phyloP scores from a whole-genome alignment of 176 grass and related monocot species.

The Carex myosuroides region DNA sequence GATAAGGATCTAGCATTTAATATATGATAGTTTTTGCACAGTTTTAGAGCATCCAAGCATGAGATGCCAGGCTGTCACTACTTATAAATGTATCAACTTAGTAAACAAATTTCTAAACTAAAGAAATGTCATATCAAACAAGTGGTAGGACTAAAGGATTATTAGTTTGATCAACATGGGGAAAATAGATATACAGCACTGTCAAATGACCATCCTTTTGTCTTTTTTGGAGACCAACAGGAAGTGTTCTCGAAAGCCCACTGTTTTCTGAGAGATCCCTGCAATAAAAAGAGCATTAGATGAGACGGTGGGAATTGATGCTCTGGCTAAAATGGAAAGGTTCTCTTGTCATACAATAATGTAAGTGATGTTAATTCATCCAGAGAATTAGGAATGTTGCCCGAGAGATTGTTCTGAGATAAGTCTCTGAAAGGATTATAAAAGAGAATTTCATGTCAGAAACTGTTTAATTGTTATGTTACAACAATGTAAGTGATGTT shows the following conservation, averaged over 20 bases:
- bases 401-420: slow-evolving; percentile 42
- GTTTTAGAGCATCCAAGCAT: background rate
- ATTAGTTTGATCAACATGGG: background rate
- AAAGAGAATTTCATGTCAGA: background rate
- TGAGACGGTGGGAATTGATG: background rate
- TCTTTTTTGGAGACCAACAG: slow-evolving; percentile 33
- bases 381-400: slow-evolving; percentile 37
- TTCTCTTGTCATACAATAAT: slow-evolving; percentile 26
- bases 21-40: background rate
- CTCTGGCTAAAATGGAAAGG: background rate
- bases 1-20: background rate
- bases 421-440: slow-evolving; percentile 31
- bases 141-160: background rate
- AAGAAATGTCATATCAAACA: background rate
- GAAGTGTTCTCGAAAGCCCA: slow-evolving; percentile 24
- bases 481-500: background rate
- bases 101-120: background rate
- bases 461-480: background rate
- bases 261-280: slow-evolving; percentile 42
- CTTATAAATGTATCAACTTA: background rate
- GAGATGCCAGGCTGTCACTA: background rate
- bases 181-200: slow-evolving; percentile 26
- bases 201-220: slow-evolving; percentile 11
- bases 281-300: background rate
- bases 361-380: slow-evolving; percentile 35